Evolutionary conservation across 192 early-diverging fungal species (phyloP).

Genomic region (Umbelopsis isabellina): DNA sequence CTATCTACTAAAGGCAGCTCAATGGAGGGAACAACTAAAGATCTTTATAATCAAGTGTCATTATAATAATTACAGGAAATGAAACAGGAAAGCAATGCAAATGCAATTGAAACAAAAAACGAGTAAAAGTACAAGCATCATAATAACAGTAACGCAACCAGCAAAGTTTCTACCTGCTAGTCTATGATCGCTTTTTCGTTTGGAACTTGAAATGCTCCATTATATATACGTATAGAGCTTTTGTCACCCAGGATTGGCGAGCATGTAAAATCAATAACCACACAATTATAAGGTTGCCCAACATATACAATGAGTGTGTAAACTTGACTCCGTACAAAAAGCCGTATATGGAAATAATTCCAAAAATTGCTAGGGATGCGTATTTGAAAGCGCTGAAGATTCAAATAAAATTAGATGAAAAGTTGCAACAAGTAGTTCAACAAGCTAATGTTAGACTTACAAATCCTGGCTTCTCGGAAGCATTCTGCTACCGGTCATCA

Average conservation of each 20-base stretch:
- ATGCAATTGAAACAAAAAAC: not conserved
- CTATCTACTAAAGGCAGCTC: too few relatives aligned
- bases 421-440: conserved; percentile 43
- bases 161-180: not conserved
- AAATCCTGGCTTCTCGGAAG: conserved; percentile 57
- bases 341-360: conserved; percentile 46
- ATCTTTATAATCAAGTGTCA: too few relatives aligned
- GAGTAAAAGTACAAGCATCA: not conserved
- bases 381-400: conserved; percentile 28
- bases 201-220: conserved; percentile 32
- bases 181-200: conserved; percentile 41
- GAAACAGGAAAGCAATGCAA: too few relatives aligned
- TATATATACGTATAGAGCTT: conserved; percentile 31
- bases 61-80: too few relatives aligned
- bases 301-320: conserved; percentile 62
- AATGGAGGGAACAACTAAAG: too few relatives aligned
- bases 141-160: not conserved
- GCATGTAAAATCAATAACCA: conserved; percentile 46
- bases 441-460: conserved; percentile 51
- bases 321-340: conserved; percentile 60
- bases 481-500: conserved; percentile 52
- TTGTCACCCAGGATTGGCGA: conserved; percentile 32
- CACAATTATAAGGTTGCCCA: conserved; percentile 44
- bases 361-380: conserved; percentile 47
- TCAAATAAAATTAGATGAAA: conserved; percentile 47